These are phyloP conservation scores for Saxophila tyrrhenica DNA, from an alignment of 495 filamentous ascomycete genomes.

Conservation along the genomic window DNA sequence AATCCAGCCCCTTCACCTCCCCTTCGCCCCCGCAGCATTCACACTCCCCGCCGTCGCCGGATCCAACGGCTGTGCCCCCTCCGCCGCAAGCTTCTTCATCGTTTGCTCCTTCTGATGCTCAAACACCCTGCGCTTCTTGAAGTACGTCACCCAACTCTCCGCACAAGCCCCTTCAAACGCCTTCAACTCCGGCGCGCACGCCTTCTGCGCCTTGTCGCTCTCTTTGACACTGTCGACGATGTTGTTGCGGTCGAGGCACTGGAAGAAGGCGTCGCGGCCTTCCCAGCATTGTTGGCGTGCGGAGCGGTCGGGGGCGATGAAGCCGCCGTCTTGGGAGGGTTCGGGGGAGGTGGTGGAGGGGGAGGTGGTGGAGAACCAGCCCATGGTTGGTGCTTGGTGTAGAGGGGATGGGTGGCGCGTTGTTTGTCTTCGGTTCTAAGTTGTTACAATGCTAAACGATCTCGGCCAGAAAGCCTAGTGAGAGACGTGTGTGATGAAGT, in stretches of 20 bases:
- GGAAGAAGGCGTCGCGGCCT: slow-evolving; percentile 73
- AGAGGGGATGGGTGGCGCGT: background rate
- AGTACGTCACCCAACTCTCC: slow-evolving; percentile 84
- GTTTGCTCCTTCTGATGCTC: slow-evolving; percentile 74
- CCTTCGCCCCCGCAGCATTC: background rate
- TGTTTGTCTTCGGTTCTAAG: too few species aligned
- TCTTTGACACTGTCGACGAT: slow-evolving; percentile 80
- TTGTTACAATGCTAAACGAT: too few species aligned
- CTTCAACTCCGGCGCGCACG: slow-evolving; percentile 54
- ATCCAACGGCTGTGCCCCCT: slow-evolving; percentile 45
- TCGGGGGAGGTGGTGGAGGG: slow-evolving; percentile 30
- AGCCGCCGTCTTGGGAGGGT: slow-evolving; percentile 46
- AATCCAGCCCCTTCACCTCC: background rate
- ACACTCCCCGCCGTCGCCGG: background rate
- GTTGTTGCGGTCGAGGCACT: slow-evolving; percentile 65
- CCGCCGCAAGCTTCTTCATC: slow-evolving; percentile 63
- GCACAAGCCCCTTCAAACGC: slow-evolving; percentile 69
- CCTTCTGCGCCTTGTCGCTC: slow-evolving; percentile 48
- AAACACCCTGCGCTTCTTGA: slow-evolving; percentile 89
- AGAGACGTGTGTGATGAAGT: too few species aligned
- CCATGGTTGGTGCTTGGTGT: slow-evolving; percentile 4
- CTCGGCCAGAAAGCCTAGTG: too few species aligned
- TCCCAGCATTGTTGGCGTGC: slow-evolving; percentile 78
- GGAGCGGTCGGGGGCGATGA: slow-evolving; percentile 62
- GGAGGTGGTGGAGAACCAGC: slow-evolving; percentile 6